phyloP scores from a whole-genome alignment of 176 grass and related monocot species.

The Zizania latifolia region DNA sequence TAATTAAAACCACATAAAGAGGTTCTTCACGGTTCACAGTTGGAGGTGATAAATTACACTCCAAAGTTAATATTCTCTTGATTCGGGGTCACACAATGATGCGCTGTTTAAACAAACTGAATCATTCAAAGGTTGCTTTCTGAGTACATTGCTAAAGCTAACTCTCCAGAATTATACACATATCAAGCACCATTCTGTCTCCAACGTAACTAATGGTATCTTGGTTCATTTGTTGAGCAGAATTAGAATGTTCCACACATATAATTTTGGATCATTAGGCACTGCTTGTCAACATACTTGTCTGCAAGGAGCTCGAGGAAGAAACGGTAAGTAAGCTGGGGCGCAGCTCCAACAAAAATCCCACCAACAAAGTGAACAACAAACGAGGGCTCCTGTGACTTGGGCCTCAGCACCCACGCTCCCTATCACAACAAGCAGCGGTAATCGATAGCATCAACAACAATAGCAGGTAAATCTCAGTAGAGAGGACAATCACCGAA shows the following conservation, averaged over 20 bases:
- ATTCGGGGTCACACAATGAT: neutral
- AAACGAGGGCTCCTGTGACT: constrained; percentile 41
- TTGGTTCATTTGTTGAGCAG: neutral
- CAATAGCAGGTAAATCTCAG: neutral
- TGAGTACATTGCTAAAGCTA: neutral
- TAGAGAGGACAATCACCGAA: neutral
- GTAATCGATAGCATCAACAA: neutral
- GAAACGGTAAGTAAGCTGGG: constrained; percentile 85
- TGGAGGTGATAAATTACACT: neutral
- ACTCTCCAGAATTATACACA: neutral
- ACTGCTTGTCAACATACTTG: constrained; percentile 41
- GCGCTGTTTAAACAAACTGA: neutral
- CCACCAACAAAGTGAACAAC: constrained; percentile 86
- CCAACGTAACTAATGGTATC: neutral
- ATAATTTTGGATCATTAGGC: neutral
- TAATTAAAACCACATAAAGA: neutral
- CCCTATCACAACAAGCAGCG: constrained; percentile 47
- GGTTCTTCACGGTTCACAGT: neutral
- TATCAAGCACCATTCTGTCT: neutral
- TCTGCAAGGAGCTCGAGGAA: constrained; percentile 80
- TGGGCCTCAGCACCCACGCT: constrained; percentile 78
- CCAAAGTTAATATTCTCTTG: neutral
- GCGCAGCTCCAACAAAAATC: constrained; percentile 91
- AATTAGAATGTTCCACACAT: neutral
- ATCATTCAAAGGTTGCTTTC: neutral